A percentile compares a stretch with the other conserved stretches of the same genome.
phyloP scores from a whole-genome alignment of 2,329 filamentous ascomycete species.

The Hawksworthiomyces lignivorus region DNA sequence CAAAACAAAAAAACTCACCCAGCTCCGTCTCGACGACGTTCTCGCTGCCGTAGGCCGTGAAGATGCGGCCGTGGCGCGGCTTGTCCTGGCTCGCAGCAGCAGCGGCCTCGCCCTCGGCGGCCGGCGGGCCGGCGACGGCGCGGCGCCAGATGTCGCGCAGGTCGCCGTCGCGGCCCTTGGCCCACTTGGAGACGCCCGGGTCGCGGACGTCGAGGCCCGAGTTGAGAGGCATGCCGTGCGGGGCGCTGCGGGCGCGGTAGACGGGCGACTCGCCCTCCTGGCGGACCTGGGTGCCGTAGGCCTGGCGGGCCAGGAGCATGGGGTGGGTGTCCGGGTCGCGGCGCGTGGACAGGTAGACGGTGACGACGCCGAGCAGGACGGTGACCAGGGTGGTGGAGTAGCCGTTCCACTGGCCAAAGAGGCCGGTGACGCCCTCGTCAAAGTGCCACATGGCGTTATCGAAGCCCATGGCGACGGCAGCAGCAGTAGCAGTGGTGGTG shows the following conservation, averaged over 20 bases:
- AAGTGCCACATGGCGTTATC: constrained; percentile 56
- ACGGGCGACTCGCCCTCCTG: constrained; percentile 78
- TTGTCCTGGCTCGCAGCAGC: no score
- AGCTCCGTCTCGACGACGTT: constrained; percentile 65
- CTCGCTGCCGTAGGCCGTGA: constrained; percentile 72
- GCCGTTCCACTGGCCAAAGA: constrained; percentile 74
- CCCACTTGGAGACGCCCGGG: constrained; percentile 72
- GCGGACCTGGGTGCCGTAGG: constrained; percentile 68
- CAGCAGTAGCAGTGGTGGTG: no score
- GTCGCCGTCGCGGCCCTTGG: constrained; percentile 76
- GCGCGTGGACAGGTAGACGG: constrained; percentile 62
- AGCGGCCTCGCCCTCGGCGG: constrained; percentile 58
- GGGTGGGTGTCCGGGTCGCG: constrained; percentile 88
- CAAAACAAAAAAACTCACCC: constrained; percentile 30
- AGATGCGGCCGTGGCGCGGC: constrained; percentile 59
- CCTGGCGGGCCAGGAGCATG: constrained; percentile 79
- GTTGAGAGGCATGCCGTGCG: constrained; percentile 76
- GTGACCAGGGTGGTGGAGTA: constrained; percentile 68
- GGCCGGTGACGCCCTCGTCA: constrained; percentile 60
- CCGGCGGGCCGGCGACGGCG: constrained; percentile 55
- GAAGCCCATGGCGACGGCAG: constrained; percentile 43
- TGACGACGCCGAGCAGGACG: constrained; percentile 57
- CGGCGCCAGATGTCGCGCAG: constrained; percentile 84
- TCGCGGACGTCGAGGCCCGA: constrained; percentile 77
- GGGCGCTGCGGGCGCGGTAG: constrained; percentile 76